These are phyloP conservation scores for Hypoxylon rickii DNA, from an alignment of 495 filamentous ascomycete species.

Conservation along the genomic window DNA sequence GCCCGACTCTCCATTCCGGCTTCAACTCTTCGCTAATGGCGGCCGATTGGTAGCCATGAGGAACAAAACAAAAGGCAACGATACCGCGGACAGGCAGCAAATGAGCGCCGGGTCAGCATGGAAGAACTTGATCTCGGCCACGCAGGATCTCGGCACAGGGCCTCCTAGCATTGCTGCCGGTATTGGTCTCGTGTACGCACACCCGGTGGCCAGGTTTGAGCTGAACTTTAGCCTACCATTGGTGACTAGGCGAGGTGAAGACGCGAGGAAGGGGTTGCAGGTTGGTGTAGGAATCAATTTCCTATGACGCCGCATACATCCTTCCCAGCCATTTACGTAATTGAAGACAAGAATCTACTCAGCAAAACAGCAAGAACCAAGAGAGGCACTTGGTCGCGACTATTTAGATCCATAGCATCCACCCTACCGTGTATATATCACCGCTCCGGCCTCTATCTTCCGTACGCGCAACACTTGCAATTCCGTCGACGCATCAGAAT, in stretches of 20 bases:
- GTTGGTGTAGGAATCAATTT: slow-evolving; percentile 95
- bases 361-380: too few relatives aligned
- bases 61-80: slow-evolving; percentile 52
- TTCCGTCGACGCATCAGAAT: too few relatives aligned
- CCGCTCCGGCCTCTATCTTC: too few relatives aligned
- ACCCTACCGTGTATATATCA: too few relatives aligned
- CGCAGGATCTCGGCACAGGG: slow-evolving; percentile 69
- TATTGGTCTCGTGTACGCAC: slow-evolving; percentile 89
- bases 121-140: slow-evolving; percentile 56
- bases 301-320: slow-evolving; percentile 58
- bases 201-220: slow-evolving; percentile 89
- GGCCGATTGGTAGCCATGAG: slow-evolving; percentile 81
- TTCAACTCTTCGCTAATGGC: slow-evolving; percentile 90
- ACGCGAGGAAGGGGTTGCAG: slow-evolving; percentile 85
- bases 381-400: too few relatives aligned
- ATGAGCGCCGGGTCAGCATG: slow-evolving; percentile 50
- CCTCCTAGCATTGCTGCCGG: slow-evolving; percentile 87
- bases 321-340: background rate
- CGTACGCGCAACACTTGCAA: too few relatives aligned
- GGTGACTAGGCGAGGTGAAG: slow-evolving; percentile 78
- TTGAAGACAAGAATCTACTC: too few relatives aligned
- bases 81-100: slow-evolving; percentile 29
- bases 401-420: too few relatives aligned
- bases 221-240: slow-evolving; percentile 91
- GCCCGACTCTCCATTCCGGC: slow-evolving; percentile 76